Evolutionary conservation across 2,329 filamentous ascomycete genomes (phyloP), one percentile per base, ranked within the genome.

Genomic region (Cladophialophora chaetospira): DNA sequence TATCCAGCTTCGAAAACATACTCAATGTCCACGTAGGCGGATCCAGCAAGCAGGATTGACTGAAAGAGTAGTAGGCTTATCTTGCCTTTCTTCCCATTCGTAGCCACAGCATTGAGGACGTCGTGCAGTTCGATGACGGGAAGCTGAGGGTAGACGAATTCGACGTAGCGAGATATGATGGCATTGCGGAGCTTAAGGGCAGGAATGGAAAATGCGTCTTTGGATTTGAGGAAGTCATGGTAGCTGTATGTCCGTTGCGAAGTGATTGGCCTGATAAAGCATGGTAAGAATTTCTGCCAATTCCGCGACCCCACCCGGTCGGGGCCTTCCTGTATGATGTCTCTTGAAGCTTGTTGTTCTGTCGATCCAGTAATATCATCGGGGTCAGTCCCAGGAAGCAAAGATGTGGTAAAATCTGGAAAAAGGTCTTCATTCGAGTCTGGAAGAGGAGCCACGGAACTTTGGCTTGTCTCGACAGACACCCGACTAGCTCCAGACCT

Each of bases 61-160:
- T 97, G 92, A 72, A 96, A 96, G 1, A 97, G 77, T 55, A 97
- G 82, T 66, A 97, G 76, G 74, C 92, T 96, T 66, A 91, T 81
- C 19, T 47, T 52, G 10, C 29, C 52, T 6, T 42, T 25, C 15
- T 19, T 36, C 8, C 88, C 86, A 64, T 83, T 80, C 43, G 82
- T 79, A 72, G 66, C 87, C 67, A 75, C 89, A 3, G 71, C 72
- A 53, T 72, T 71, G 6, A 86, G 67, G 53, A 86, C 81, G 19
- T 85, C 81, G 62, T 84, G 79, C 42, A 86, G 64, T 57, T 86
- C 91, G 60, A 97, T 75, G 29, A 96, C 77, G 23, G 92, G 92
- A 90, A 97, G 96, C 71, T 90, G 96, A 1, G 92, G 90, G 70
- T 97, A 88, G 5, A 96, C 90, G 70, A 88, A 96, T 73, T 96